Percentiles rank a stretch among this genome's conserved stretches.
phyloP scores from a whole-genome alignment of 2,329 filamentous ascomycete genomes.

The Sporothrix brunneoviolacea region DNA sequence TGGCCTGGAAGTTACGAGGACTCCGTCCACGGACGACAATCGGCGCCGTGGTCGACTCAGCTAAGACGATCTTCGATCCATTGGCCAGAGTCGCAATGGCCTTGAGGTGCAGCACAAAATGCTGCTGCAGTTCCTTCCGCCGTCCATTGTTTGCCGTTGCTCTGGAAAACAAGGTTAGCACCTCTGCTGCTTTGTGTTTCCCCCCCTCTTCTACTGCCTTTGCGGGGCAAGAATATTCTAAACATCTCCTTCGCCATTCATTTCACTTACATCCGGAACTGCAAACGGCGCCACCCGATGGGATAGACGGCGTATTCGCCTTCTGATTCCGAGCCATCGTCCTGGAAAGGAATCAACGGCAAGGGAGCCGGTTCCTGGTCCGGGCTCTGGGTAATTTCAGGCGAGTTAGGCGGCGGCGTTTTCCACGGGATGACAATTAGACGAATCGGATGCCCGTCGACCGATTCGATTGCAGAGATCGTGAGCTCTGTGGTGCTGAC shows the following conservation, averaged over 20 bases:
- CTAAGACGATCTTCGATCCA: constrained; percentile 72
- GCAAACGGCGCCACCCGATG: constrained; percentile 87
- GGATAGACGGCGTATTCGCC: constrained; percentile 85
- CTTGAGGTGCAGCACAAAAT: constrained; percentile 86
- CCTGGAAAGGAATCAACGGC: constrained; percentile 61
- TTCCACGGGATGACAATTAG: constrained; percentile 98
- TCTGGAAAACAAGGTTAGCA: constrained; percentile 33
- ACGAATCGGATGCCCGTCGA: constrained; percentile 85
- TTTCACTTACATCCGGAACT: constrained; percentile 78
- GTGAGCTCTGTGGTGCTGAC: constrained; percentile 78
- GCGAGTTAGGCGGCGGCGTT: constrained; percentile 74
- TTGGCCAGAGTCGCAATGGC: constrained; percentile 77
- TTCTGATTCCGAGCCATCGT: constrained; percentile 52
- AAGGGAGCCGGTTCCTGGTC: constrained; percentile 86
- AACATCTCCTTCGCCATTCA: too few relatives aligned
- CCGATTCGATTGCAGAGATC: constrained; percentile 89
- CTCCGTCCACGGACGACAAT: constrained; percentile 92
- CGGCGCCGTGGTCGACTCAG: constrained; percentile 78
- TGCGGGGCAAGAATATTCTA: too few relatives aligned
- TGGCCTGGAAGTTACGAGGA: constrained; percentile 87
- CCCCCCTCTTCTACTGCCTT: too few relatives aligned
- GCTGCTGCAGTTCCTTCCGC: constrained; percentile 90
- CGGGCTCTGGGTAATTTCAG: constrained; percentile 54
- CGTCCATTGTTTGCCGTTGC: constrained; percentile 95
- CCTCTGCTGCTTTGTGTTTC: too few relatives aligned